Evolutionary conservation across 176 grass and related monocot species (phyloP), one percentile per base, ranked within the genome.

Genomic region (Poa pratensis): DNA sequence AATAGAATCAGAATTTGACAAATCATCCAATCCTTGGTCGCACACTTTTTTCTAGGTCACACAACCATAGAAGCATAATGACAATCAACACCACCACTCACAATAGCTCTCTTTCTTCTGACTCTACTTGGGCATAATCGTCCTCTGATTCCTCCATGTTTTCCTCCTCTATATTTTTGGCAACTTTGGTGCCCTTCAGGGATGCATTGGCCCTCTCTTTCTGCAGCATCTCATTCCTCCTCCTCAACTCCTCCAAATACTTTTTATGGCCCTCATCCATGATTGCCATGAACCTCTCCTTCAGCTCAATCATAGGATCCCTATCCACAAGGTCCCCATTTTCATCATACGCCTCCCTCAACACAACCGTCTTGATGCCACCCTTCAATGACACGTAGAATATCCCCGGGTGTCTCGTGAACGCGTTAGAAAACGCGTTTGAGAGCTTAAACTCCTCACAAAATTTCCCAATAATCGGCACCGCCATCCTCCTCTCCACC

Each of bases 371-470:
- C 78, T 94, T 92, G 82, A 95, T 91, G 63, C 96, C 96, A 30
- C 96, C 93, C 82, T 98, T 98, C 24, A 98, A 69, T 3, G 93
- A 98, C 3, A 98, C 71, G 8, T 95, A 98, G 84, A 98, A 98
- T 77, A 95, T 95, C 2, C 96, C 93, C 0, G 96, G 91, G 80
- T 98, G 96, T 64, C 96, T 87, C 0, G 89, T 95, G 67, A 98
- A 98, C 1, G 89, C 86, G 49, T 88, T 92, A n/a, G 80, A 53
- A 73, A 95, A 98, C 23, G 83, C 91, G 75, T 98, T 98, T 0
- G 93, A 93, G 23, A 98, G 49, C 58, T 50, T 85, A 64, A 90
- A 94, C 75, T 98, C 96, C 0, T 90, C 76, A 19, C 85, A 93
- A 13, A 98, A 98, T 50, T 98, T 98, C 6, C 96, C 96, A 2